A percentile compares a stretch with the other conserved stretches of the same genome.
phyloP scores from a whole-genome alignment of 768 basidiomycete genomes.

The Russula sp. region DNA sequence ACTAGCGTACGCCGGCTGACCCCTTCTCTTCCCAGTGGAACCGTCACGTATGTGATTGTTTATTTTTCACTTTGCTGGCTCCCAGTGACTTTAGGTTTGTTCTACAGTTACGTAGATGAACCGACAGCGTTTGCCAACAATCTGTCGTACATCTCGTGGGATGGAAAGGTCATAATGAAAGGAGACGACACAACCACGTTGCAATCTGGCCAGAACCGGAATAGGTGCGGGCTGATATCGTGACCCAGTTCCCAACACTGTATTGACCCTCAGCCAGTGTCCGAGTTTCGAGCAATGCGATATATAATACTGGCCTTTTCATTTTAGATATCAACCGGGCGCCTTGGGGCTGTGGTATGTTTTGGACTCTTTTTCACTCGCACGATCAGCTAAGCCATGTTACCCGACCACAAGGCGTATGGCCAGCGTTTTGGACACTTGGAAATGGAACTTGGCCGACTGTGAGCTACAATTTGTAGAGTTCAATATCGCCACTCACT shows the following conservation, averaged over 20 bases:
- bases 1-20: not conserved
- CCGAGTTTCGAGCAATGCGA: conserved; percentile 57
- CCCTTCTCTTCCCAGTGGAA: conserved; percentile 41
- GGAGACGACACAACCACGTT: conserved; percentile 62
- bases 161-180: conserved; percentile 65
- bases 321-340: conserved; percentile 77
- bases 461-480: conserved; percentile 33
- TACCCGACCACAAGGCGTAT: conserved; percentile 44
- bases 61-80: not conserved
- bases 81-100: conserved; percentile 2
- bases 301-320: conserved; percentile 74
- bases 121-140: conserved; percentile 44
- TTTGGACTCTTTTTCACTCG: not conserved
- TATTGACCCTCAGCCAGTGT: conserved; percentile 40
- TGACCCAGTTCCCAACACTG: not conserved
- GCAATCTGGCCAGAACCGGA: conserved; percentile 44
- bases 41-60: conserved; percentile 50
- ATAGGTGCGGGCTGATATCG: conserved; percentile 40
- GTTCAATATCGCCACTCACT: conserved; percentile 9
- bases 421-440: conserved; percentile 80
- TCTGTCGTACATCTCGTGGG: conserved; percentile 49
- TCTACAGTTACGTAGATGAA: conserved; percentile 51
- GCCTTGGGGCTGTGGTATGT: conserved; percentile 82
- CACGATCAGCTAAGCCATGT: not conserved
- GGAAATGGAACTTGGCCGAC: conserved; percentile 56